Percentiles rank a stretch among this genome's conserved stretches.
These are phyloP conservation scores for Candida yuanshanica DNA, from an alignment of 805 yeast genomes.

Conservation along the genomic window DNA sequence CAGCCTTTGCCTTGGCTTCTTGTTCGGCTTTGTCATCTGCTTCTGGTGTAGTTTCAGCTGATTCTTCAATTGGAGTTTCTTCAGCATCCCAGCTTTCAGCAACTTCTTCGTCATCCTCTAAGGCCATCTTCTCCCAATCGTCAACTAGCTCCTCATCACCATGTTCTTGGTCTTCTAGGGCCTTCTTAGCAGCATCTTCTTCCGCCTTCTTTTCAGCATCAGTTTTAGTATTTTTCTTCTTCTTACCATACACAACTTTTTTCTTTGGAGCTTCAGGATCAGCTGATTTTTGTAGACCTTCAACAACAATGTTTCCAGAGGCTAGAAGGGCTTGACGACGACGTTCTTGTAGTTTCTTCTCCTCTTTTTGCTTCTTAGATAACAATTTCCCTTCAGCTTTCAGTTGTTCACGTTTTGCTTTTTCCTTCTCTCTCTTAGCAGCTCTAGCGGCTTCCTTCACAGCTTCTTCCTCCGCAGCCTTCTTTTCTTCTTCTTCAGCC, in stretches of 20 bases:
- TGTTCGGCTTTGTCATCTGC: constrained; percentile 26
- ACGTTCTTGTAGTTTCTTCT: constrained; percentile 76
- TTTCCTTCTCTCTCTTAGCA: constrained; percentile 82
- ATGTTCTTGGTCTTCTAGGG: constrained; percentile 25
- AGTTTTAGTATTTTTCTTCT: constrained; percentile 46
- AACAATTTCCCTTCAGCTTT: constrained; percentile 93
- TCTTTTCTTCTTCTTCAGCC: constrained; percentile 45
- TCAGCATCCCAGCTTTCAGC: constrained; percentile 47
- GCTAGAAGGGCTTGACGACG: constrained; percentile 83
- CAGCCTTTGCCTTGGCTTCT: constrained; percentile 25
- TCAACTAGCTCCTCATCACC: constrained; percentile 47
- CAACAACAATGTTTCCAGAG: constrained; percentile 65
- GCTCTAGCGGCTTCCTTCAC: constrained; percentile 52
- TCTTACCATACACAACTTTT: constrained; percentile 66
- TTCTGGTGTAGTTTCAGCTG: constrained; percentile 25
- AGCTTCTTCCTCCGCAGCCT: constrained; percentile 34
- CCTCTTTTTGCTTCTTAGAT: constrained; percentile 94
- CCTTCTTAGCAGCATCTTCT: constrained; percentile 20
- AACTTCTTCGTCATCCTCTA: constrained; percentile 50
- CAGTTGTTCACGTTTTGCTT: constrained; percentile 79
- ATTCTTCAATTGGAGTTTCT: constrained; percentile 12
- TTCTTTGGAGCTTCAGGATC: constrained; percentile 35
- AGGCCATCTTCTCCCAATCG: constrained; percentile 79
- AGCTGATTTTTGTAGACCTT: constrained; percentile 49
- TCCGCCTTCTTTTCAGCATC: constrained; percentile 8